Conservation (phyloP, 1,284 basidiomycete genomes). For the Pyrrhoderma lamaoense region DNA sequence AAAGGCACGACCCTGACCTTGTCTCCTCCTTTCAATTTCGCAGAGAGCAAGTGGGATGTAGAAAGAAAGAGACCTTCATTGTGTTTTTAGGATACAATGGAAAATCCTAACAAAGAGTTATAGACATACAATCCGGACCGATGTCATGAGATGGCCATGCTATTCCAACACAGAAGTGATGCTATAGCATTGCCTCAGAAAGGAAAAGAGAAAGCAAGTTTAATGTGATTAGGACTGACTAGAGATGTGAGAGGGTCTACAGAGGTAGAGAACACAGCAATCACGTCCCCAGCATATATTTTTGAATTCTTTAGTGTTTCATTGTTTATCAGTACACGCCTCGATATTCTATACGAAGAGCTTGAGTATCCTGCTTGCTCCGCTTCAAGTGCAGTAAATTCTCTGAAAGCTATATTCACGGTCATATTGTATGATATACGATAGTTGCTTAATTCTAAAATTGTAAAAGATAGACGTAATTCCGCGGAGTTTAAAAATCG, state of each 20-base stretch:
- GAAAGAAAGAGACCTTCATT: no score
- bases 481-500: no score
- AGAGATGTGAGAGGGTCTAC: neutral
- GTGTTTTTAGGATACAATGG: slow-evolving; percentile 42
- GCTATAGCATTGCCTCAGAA: slow-evolving; percentile 35
- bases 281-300: slow-evolving; percentile 62
- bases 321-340: slow-evolving; percentile 59
- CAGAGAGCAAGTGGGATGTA: slow-evolving; percentile 51
- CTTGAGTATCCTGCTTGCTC: slow-evolving; percentile 9
- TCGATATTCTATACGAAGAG: slow-evolving; percentile 41
- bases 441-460: no score
- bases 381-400: slow-evolving; percentile 1
- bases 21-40: slow-evolving; percentile 40
- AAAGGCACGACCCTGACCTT: slow-evolving; percentile 44
- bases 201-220: slow-evolving; percentile 1
- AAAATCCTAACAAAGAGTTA: neutral
- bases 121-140: slow-evolving; percentile 32
- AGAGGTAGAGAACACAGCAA: slow-evolving; percentile 42
- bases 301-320: slow-evolving; percentile 58
- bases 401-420: slow-evolving; percentile 7
- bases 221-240: slow-evolving; percentile 12
- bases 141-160: slow-evolving; percentile 64
- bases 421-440: no score
- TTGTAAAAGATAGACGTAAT: no score
- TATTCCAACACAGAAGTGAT: slow-evolving; percentile 57